Percentiles rank a stretch among this genome's conserved stretches.
Evolutionary conservation across 345 rosid genomes (phyloP).

Genomic region (Erodium maritimum): DNA sequence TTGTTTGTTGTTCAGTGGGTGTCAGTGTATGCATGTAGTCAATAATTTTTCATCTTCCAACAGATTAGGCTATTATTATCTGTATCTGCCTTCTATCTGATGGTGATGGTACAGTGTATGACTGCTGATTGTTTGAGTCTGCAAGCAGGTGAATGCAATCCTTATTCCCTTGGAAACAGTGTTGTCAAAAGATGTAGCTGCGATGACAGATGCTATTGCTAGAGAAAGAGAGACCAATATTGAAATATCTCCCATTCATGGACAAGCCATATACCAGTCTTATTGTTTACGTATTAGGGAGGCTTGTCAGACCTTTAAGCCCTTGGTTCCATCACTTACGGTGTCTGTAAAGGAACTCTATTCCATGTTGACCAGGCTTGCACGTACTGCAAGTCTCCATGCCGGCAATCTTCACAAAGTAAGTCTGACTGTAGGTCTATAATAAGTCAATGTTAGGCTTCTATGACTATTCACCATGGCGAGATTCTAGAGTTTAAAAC

Average conservation of each 20-base stretch:
- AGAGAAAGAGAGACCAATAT: constrained; percentile 62
- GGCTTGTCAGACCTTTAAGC: constrained; percentile 51
- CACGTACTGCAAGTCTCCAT: constrained; percentile 73
- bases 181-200: constrained; percentile 73
- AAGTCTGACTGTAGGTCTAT: constrained; percentile 13
- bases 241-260: constrained; percentile 79
- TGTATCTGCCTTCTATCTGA: background rate
- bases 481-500: background rate
- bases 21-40: constrained; percentile 1
- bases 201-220: constrained; percentile 70
- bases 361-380: constrained; percentile 59
- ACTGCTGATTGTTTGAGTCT: constrained; percentile 2
- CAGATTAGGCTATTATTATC: constrained; percentile 1
- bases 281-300: constrained; percentile 65
- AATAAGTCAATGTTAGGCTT: background rate
- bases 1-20: constrained; percentile 7
- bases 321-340: constrained; percentile 43
- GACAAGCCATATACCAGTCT: constrained; percentile 85
- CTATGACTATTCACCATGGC: no score
- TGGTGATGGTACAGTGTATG: constrained; percentile 7
- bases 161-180: constrained; percentile 69
- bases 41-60: constrained; percentile 3
- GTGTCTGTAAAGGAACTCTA: constrained; percentile 51
- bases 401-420: constrained; percentile 84
- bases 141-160: constrained; percentile 58